Conservation (phyloP, 306 rosid species). For the Abrus pulchellus region DNA sequence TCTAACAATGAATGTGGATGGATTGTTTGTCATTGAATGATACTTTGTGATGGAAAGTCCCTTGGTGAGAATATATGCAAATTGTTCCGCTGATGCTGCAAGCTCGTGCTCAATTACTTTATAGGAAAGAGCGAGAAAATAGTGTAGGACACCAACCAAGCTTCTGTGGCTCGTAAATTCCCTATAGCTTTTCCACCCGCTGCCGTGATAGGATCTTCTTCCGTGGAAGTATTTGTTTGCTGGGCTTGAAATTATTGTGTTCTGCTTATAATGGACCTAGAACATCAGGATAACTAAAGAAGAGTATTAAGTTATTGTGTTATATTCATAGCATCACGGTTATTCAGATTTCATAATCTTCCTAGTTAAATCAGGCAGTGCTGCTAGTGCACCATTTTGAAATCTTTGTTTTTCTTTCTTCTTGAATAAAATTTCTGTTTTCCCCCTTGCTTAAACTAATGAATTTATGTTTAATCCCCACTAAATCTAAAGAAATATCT, state of each 20-base stretch:
- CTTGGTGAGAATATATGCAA: background rate
- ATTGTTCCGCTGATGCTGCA: background rate
- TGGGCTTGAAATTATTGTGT: background rate
- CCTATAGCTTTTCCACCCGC: background rate
- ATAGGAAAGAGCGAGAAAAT: background rate
- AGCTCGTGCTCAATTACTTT: background rate
- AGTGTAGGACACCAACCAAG: background rate
- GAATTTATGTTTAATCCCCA: background rate
- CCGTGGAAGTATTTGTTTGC: background rate
- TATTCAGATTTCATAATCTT: background rate
- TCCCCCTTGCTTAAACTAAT: background rate
- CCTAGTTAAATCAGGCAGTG: background rate
- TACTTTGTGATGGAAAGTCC: background rate
- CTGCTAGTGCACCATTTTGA: background rate
- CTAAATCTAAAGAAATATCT: background rate
- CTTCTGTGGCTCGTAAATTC: background rate
- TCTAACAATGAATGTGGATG: background rate
- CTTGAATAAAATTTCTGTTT: background rate
- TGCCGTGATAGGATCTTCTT: background rate
- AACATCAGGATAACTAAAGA: background rate
- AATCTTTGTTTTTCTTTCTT: background rate
- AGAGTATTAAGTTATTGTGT: background rate
- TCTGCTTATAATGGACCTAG: background rate
- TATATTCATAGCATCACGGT: background rate
- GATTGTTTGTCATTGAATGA: conserved; percentile 1